Evolutionary conservation across 2,329 filamentous ascomycete species (phyloP).

Genomic region (Stylonectria norvegica): DNA sequence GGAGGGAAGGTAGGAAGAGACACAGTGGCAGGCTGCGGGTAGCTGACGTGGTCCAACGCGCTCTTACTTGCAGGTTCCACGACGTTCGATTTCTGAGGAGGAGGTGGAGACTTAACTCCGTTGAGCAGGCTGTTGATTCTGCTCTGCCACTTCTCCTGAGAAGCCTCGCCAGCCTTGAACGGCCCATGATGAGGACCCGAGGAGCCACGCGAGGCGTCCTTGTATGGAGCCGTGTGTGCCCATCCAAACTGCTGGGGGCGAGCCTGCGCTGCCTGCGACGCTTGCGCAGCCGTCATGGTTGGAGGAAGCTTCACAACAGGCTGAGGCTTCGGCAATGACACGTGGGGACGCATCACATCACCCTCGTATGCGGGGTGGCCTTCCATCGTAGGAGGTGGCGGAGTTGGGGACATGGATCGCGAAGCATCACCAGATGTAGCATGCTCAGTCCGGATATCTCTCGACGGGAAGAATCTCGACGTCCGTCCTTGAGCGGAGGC

Average conservation of each 20-base stretch:
- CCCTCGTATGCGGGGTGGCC: conserved; percentile 72
- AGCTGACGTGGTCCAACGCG: conserved; percentile 55
- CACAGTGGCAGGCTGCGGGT: conserved; percentile 60
- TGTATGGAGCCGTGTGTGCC: conserved; percentile 33
- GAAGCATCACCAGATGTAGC: conserved; percentile 34
- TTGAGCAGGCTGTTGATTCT: conserved; percentile 77
- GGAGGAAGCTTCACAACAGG: conserved; percentile 82
- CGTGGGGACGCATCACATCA: conserved; percentile 61
- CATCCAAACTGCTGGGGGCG: conserved; percentile 32
- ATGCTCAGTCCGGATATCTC: conserved; percentile 45
- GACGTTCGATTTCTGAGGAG: conserved; percentile 55
- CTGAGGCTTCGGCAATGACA: conserved; percentile 65
- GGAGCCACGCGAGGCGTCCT: conserved; percentile 27
- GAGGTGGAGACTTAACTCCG: conserved; percentile 58
- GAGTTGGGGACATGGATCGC: conserved; percentile 58
- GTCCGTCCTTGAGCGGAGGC: conserved; percentile 45
- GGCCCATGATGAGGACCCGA: conserved; percentile 21
- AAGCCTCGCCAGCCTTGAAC: conserved; percentile 33
- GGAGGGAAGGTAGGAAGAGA: conserved; percentile 50
- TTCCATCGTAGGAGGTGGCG: conserved; percentile 67
- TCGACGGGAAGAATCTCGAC: conserved; percentile 61
- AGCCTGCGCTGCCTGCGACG: conserved; percentile 23
- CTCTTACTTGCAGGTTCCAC: conserved; percentile 67
- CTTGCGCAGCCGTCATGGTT: conserved; percentile 26
- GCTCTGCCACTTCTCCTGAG: conserved; percentile 66